Conservation (phyloP, 1,284 basidiomycete species). For the Naganishia sp. region DNA sequence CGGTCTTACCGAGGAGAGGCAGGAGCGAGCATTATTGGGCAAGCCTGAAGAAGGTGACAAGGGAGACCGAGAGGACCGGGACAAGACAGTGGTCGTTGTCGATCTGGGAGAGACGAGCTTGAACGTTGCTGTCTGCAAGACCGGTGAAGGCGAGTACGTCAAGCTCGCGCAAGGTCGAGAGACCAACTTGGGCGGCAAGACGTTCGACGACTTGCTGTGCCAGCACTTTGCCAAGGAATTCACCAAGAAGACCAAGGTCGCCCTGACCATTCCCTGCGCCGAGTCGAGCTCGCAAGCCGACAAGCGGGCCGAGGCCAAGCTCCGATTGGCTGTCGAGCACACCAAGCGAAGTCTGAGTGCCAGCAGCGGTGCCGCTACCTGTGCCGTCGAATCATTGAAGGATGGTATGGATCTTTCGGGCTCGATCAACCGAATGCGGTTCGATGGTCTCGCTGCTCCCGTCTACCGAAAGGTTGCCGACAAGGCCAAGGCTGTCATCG, state of each 20-base stretch:
- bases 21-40: conserved; percentile 51
- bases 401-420: conserved; percentile 91
- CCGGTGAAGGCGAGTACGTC: conserved; percentile 60
- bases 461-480: conserved; percentile 72
- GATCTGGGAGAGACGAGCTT: conserved; percentile 63
- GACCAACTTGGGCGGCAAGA: conserved; percentile 58
- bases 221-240: conserved; percentile 95
- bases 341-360: conserved; percentile 93
- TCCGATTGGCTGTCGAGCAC: conserved; percentile 88
- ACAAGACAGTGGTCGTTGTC: conserved; percentile 61
- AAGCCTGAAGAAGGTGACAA: conserved; percentile 53
- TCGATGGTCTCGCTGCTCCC: conserved; percentile 78
- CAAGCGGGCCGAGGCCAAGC: conserved; percentile 87
- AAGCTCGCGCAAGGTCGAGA: conserved; percentile 58
- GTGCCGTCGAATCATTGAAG: conserved; percentile 88
- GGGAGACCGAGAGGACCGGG: conserved; percentile 55
- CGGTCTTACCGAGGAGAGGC: conserved; percentile 50
- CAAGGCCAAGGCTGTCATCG: conserved; percentile 66
- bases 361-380: conserved; percentile 81
- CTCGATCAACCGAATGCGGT: conserved; percentile 89
- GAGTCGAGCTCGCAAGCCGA: conserved; percentile 60
- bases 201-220: conserved; percentile 64
- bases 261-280: conserved; percentile 65
- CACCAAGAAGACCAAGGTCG: conserved; percentile 89
- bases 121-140: conserved; percentile 58